Conservation (phyloP, 345 rosid genomes). For the Boechera retrofracta region DNA sequence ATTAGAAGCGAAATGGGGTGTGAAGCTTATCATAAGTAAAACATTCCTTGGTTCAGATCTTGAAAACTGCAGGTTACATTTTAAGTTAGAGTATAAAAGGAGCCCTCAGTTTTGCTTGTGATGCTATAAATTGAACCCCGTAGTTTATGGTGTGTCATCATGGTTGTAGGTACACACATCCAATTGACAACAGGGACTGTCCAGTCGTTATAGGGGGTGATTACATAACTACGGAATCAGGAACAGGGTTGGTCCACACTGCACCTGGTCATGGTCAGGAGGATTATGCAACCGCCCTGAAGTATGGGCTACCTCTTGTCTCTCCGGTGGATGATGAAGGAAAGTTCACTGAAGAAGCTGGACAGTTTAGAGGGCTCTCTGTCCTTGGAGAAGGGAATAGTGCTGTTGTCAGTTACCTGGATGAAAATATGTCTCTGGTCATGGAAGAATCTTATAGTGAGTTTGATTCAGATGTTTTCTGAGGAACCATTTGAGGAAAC, state of each 20-base stretch:
- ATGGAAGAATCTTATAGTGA: slow-evolving; percentile 93
- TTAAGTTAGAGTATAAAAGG: slow-evolving; percentile 4
- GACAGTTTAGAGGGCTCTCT: slow-evolving; percentile 80
- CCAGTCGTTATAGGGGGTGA: slow-evolving; percentile 92
- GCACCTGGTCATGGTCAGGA: slow-evolving; percentile 99
- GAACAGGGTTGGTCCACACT: slow-evolving; percentile 97
- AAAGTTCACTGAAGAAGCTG: slow-evolving; percentile 91
- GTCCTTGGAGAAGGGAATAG: slow-evolving; percentile 93
- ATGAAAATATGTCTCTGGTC: slow-evolving; percentile 64
- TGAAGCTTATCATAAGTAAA: slow-evolving; percentile 69
- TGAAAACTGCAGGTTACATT: slow-evolving; percentile 85
- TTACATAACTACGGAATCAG: slow-evolving; percentile 96
- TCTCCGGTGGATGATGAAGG: slow-evolving; percentile 96
- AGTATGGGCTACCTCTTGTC: slow-evolving; percentile 78
- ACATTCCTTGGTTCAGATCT: slow-evolving; percentile 78
- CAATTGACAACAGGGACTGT: slow-evolving; percentile 71
- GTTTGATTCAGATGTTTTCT: slow-evolving; percentile 38
- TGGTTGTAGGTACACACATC: slow-evolving; percentile 82
- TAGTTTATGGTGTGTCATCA: slow-evolving; percentile 34
- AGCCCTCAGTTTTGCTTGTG: slow-evolving; percentile 32
- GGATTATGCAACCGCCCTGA: slow-evolving; percentile 84
- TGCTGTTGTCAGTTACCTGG: slow-evolving; percentile 81
- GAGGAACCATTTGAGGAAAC: slow-evolving; percentile 16
- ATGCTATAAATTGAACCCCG: slow-evolving; percentile 9
- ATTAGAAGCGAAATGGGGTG: slow-evolving; percentile 82